Percentiles rank a stretch among this genome's conserved stretches.
phyloP scores from a whole-genome alignment of 371 early-diverging fungal genomes.

The Ecytonucleospora hepatopenaei region DNA sequence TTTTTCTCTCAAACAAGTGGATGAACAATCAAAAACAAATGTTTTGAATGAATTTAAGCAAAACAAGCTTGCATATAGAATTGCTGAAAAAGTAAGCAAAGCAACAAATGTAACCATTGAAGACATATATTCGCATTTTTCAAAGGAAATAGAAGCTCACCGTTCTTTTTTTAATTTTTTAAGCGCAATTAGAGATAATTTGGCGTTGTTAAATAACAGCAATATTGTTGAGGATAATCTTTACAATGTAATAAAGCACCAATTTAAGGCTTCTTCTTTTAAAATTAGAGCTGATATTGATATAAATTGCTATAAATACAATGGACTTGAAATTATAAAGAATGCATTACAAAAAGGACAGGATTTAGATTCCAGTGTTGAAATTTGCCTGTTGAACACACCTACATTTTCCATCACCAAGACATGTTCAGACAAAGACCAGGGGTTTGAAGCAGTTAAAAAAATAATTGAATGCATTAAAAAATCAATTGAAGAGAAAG shows the following conservation, averaged over 20 bases:
- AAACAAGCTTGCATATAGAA: slow-evolving; percentile 72
- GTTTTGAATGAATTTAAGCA: slow-evolving; percentile 87
- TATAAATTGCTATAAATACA: slow-evolving; percentile 79
- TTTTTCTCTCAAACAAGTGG: slow-evolving; percentile 84
- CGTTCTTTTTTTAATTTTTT: slow-evolving; percentile 65
- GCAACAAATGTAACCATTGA: slow-evolving; percentile 66
- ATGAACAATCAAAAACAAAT: slow-evolving; percentile 78
- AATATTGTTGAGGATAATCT: slow-evolving; percentile 30
- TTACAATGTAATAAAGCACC: slow-evolving; percentile 39
- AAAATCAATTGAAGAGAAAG: slow-evolving; percentile 14
- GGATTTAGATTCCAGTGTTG: slow-evolving; percentile 60
- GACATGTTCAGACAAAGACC: slow-evolving; percentile 42
- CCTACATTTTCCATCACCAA: slow-evolving; percentile 52
- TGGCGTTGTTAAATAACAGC: slow-evolving; percentile 12
- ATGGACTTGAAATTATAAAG: slow-evolving; percentile 90
- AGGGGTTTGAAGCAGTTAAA: slow-evolving; percentile 31
- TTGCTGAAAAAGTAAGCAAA: slow-evolving; percentile 75
- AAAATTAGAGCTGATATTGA: slow-evolving; percentile 68
- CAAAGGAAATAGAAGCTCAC: slow-evolving; percentile 82
- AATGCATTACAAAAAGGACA: slow-evolving; percentile 76
- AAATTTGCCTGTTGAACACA: slow-evolving; percentile 40
- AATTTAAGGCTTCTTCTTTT: slow-evolving; percentile 41
- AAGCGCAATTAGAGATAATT: slow-evolving; percentile 33
- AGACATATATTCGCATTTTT: slow-evolving; percentile 66
- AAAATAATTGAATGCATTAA: slow-evolving; percentile 24